Base-by-base conservation (phyloP, 306 rosid genomes). In the Mimosa bimucronata region DNA sequence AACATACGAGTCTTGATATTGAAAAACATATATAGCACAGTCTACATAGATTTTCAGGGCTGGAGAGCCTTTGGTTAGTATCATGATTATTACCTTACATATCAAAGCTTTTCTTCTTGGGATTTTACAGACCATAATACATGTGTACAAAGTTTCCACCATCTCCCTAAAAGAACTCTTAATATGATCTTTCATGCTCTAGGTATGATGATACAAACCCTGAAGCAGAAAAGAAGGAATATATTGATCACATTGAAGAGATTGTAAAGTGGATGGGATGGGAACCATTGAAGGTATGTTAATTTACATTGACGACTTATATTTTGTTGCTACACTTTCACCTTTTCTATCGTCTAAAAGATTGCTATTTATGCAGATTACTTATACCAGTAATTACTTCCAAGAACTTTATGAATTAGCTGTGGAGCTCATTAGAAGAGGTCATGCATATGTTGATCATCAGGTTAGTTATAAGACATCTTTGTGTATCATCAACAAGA, bases 221-320 rank as follows among this genome's bases (percentile, higher is more conserved):
- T 5, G 97, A 90, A 79, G 98, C 97, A 74, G 99, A 96, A 78
- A 96, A 90, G 90, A 89, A 89, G 87, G 99, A 96, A 79, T 96
- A 91, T 74, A 96, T 96, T 85, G 97, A 96, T 85, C 99, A 90
- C 81, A 96, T 96, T 68, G 86, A 93, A 84, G 99, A 96, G 84
- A 91, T 96, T 89, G 98, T 96, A 74, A 81, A 83, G 77, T 96
- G 99, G 99, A 96, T 96, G 96, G 99, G 98, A 73, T 96, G 98
- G 99, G 89, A 96, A 83, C 99, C 99, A 13, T 83, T 74, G 72
- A 91, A 93, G 99, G 98, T 91, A 84, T 76, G 65, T 44, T 80
- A 34, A 66, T 81, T 42, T 68, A 14, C 34, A 50, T 68, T 48
- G 46, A 31, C 81, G 19, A 31, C 26, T 26, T 18, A 55, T 74